These are phyloP conservation scores for Kluyveromyces sp. DNA, from an alignment of 1,139 yeast species.

Conservation along the genomic window DNA sequence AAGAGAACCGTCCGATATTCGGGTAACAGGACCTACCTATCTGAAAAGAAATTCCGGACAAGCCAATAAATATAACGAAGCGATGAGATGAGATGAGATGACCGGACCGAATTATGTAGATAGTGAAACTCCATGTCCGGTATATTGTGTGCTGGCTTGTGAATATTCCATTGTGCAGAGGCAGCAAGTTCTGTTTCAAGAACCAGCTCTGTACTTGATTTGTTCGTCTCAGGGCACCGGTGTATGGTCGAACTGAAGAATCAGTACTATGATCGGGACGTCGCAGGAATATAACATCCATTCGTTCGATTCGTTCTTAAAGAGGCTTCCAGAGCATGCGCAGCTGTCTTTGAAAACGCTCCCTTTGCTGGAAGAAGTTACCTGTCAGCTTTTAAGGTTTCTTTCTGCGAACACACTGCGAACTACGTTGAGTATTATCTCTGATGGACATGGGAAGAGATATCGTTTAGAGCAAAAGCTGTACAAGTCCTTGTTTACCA, in stretches of 20 bases:
- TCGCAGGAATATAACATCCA: not conserved
- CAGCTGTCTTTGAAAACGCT: slow-evolving; percentile 22
- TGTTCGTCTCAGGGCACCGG: not conserved
- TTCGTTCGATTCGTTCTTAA: slow-evolving; percentile 6
- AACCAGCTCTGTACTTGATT: no score
- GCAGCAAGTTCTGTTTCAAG: no score
- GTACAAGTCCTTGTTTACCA: slow-evolving; percentile 60
- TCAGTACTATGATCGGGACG: not conserved
- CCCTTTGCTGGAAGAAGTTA: slow-evolving; percentile 26
- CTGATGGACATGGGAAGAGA: not conserved
- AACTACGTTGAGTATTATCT: slow-evolving; percentile 4
- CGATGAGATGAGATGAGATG: slow-evolving; percentile 1
- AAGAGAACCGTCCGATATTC: not conserved
- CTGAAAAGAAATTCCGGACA: not conserved
- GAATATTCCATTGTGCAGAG: no score
- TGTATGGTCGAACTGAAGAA: not conserved
- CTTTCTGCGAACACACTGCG: slow-evolving; percentile 21
- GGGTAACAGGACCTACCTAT: not conserved
- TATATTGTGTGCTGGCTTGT: no score
- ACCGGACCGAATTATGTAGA: not conserved
- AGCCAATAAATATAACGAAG: not conserved
- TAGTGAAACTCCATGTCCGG: no score
- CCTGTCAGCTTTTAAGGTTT: slow-evolving; percentile 27
- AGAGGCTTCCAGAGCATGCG: slow-evolving; percentile 21
- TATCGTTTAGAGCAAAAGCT: slow-evolving; percentile 55